Base-by-base conservation (phyloP, 176 grass and related monocot species). In the Zoysia japonica region DNA sequence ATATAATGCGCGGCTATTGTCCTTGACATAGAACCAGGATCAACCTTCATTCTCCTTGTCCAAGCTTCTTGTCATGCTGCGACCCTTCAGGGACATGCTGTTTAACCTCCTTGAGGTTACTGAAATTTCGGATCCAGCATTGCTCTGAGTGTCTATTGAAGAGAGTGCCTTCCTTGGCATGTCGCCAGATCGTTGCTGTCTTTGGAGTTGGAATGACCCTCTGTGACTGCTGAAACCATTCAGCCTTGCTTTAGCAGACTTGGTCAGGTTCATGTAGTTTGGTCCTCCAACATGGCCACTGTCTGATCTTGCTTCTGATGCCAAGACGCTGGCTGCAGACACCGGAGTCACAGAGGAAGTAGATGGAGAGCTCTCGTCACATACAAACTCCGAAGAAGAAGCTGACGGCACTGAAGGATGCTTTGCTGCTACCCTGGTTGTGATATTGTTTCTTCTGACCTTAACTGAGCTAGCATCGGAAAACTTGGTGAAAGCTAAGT, bases 201-300 rank as follows among this genome's bases (percentile, higher is more conserved):
- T 61, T 14, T 88, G 70, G 38, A 71, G 52, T 36, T 85, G 72
- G 7, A 62, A 75, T 45, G 66, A 76, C 6, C 63, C 76, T 67
- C 43, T 70, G 46, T 78, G 78, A 51, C 62, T 75, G 20, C 66
- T 80, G 66, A 43, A 62, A 17, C 80, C 67, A 12, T 73, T 82
- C 46, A 87, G 78, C 80, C 90, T 94, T 20, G 95, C 87, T 51
- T 85, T 94, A 20, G 85, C 86, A 52, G 95, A 87, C 57, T 92
- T 93, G 37, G 94, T 92, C 82, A 80, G 46, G 72, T 61, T 90
- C 91, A 93, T 93, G 80, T 97, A 97, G 16, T 71, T 91, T 56
- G 87, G 89, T 17, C 80, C 80, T 38, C 75, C 78, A 6, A 41
- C 68, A 55, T 77, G 15, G 44, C 82, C 42, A 63, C 62, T 53